Percentiles rank a stretch among this genome's conserved stretches.
These are phyloP conservation scores for Schoenoplectus tabernaemontani DNA, from an alignment of 202 grass and related monocot species.

Conservation along the genomic window DNA sequence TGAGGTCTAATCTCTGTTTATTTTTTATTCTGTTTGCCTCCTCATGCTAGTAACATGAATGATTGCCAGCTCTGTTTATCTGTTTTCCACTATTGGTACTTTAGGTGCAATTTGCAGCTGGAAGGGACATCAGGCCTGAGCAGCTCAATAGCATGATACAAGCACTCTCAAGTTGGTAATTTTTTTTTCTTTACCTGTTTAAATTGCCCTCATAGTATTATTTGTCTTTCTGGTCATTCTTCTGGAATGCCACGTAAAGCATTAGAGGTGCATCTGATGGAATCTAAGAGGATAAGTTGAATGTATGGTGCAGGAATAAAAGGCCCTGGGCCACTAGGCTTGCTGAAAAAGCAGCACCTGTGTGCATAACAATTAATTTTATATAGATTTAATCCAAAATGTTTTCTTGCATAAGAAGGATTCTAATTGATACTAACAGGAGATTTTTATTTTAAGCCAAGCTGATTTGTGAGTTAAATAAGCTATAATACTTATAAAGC, in stretches of 20 bases:
- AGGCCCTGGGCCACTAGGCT: no score
- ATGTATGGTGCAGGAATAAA: not conserved
- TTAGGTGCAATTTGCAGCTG: constrained; percentile 96
- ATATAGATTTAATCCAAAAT: not conserved
- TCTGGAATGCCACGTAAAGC: constrained; percentile 9
- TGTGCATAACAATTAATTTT: not conserved
- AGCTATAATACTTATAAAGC: not conserved
- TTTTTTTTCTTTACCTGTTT: constrained; percentile 27
- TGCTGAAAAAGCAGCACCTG: not conserved
- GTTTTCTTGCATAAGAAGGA: not conserved
- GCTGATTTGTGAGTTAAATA: not conserved
- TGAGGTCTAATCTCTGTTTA: constrained; percentile 44
- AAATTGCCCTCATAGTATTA: not conserved
- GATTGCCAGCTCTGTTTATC: not conserved
- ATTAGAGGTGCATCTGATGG: not conserved
- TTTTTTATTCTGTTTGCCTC: not conserved
- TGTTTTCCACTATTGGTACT: constrained; percentile 14
- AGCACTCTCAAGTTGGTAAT: constrained; percentile 70
- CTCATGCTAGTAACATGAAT: not conserved
- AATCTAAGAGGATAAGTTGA: not conserved
- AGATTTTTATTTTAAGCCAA: not conserved
- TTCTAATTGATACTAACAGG: not conserved
- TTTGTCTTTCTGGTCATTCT: constrained; percentile 2
- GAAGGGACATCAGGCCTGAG: constrained; percentile 87
- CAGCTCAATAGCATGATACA: constrained; percentile 86